A percentile compares a stretch with the other conserved stretches of the same genome.
phyloP scores from a whole-genome alignment of 148 eudicot genomes.

The Talinum fruticosum region DNA sequence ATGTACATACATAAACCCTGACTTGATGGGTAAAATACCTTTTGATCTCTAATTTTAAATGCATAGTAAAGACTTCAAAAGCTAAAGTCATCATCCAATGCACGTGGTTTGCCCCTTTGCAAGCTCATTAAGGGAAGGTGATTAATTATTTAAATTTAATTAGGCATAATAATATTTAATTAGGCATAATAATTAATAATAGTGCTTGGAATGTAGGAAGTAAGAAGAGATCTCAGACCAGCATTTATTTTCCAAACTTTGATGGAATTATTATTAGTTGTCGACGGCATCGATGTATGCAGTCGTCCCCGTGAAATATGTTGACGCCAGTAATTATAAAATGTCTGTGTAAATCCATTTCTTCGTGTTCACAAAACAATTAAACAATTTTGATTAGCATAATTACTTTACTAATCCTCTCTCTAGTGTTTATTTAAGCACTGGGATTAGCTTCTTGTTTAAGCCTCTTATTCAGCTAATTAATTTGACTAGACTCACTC shows the following conservation, averaged over 20 bases:
- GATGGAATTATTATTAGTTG: neutral
- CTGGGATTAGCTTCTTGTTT: neutral
- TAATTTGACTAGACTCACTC: neutral
- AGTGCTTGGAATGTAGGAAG: conserved; percentile 11
- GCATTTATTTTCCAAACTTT: conserved; percentile 4
- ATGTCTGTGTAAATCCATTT: conserved; percentile 3
- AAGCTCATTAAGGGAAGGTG: neutral
- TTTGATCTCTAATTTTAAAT: neutral
- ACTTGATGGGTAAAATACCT: neutral
- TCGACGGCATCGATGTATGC: conserved; percentile 9
- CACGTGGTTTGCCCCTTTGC: conserved; percentile 4
- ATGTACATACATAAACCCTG: neutral
- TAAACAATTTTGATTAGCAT: neutral
- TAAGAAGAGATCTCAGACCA: neutral
- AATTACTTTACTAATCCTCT: neutral
- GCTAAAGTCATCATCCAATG: conserved; percentile 10
- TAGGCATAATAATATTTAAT: too few species aligned
- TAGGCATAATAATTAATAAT: neutral
- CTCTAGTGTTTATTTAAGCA: neutral
- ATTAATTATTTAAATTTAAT: neutral
- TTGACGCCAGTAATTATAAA: conserved; percentile 1
- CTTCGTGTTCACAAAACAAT: conserved; percentile 11
- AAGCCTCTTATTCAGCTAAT: neutral
- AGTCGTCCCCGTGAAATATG: conserved; percentile 26
- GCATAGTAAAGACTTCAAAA: neutral